These are phyloP conservation scores for Epicoccum nigrum DNA, from an alignment of 2,329 filamentous ascomycete species.

Conservation along the genomic window DNA sequence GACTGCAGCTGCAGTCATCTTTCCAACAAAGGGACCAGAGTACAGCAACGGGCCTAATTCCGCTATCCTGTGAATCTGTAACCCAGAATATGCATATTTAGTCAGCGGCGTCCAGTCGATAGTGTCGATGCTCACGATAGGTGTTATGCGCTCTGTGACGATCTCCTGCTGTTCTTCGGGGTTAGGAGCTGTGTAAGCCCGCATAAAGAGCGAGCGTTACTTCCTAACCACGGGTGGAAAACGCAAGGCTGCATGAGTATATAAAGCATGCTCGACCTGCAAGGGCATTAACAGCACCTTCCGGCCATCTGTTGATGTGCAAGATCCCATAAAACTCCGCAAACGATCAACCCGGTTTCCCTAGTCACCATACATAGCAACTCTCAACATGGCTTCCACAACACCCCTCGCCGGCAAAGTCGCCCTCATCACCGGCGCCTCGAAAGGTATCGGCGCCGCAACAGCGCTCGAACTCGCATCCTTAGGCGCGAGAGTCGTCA, in stretches of 20 bases:
- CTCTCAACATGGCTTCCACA: background rate
- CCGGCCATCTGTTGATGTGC: background rate
- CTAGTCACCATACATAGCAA: background rate
- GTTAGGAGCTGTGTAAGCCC: background rate
- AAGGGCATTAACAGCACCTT: too few species aligned
- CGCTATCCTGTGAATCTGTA: too few species aligned
- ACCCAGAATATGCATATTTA: too few species aligned
- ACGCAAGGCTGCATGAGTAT: background rate
- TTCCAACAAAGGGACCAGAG: too few species aligned
- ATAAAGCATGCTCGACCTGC: background rate
- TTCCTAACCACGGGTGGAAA: background rate
- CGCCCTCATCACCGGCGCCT: slow-evolving; percentile 39
- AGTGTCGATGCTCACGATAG: background rate
- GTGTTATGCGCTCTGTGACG: too few species aligned
- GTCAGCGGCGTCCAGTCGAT: too few species aligned
- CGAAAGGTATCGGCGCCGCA: slow-evolving; percentile 39
- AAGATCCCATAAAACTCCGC: background rate
- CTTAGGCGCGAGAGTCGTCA: slow-evolving; percentile 52
- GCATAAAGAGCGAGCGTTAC: background rate
- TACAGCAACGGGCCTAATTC: too few species aligned
- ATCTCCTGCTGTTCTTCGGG: background rate
- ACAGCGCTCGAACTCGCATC: slow-evolving; percentile 47
- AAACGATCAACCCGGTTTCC: background rate
- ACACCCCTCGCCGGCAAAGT: slow-evolving; percentile 33
- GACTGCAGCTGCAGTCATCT: too few species aligned